Evolutionary conservation across 2,329 filamentous ascomycete genomes (phyloP).

Genomic region (Penicillium sp.): DNA sequence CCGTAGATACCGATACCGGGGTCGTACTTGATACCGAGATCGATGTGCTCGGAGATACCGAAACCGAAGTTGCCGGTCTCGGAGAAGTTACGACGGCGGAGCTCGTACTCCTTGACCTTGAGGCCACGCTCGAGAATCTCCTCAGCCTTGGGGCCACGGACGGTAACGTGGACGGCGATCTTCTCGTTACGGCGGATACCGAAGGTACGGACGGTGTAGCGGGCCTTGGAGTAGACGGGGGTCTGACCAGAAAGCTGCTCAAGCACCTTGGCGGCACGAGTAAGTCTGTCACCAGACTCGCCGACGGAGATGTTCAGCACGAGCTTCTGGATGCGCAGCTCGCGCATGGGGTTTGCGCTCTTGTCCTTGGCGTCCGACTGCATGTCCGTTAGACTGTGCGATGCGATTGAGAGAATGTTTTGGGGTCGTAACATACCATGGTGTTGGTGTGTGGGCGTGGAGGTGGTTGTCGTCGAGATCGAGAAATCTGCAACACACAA

Average conservation of each 20-base stretch:
- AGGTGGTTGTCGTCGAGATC: conserved; percentile 38
- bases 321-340: conserved; percentile 99
- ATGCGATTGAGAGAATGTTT: conserved; percentile 5
- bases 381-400: conserved; percentile 32
- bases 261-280: conserved; percentile 98
- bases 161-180: conserved; percentile 98
- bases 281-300: conserved; percentile 99
- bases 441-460: conserved; percentile 42
- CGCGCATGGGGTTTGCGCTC: conserved; percentile 96
- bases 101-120: conserved; percentile 99
- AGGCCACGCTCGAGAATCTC: conserved; percentile 99
- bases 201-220: conserved; percentile 99
- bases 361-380: conserved; percentile 73
- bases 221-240: conserved; percentile 99
- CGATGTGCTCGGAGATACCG: conserved; percentile 99
- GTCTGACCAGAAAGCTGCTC: conserved; percentile 99
- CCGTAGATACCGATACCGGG: conserved; percentile 97
- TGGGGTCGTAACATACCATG: conserved; percentile 45
- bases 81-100: conserved; percentile 99
- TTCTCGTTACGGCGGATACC: conserved; percentile 99
- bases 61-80: conserved; percentile 99
- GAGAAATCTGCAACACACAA: conserved; percentile 33
- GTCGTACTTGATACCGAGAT: conserved; percentile 99
- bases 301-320: conserved; percentile 99
- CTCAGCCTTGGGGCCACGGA: conserved; percentile 98